Conservation (phyloP, 2,329 filamentous ascomycete genomes). For the Hirsutella minnesotensis region DNA sequence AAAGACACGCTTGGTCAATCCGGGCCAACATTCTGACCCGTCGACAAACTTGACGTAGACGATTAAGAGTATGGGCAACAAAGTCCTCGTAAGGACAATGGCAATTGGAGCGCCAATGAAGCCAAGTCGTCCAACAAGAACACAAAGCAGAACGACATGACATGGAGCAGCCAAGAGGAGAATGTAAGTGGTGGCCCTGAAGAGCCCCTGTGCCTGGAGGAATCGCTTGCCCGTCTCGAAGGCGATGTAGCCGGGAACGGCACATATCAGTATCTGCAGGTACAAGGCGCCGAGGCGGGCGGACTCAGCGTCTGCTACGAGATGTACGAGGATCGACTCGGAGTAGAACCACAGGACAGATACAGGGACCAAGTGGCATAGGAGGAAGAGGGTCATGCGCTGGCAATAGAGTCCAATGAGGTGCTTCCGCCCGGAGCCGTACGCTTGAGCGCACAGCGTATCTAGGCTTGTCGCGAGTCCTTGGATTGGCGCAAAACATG, state of each 20-base stretch:
- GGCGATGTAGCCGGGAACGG: conserved; percentile 59
- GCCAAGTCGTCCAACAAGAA: conserved; percentile 56
- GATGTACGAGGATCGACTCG: conserved; percentile 42
- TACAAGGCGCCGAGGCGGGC: conserved; percentile 59
- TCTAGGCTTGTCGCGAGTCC: conserved; percentile 78
- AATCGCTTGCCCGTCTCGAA: conserved; percentile 71
- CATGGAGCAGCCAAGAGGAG: conserved; percentile 61
- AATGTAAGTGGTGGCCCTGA: conserved; percentile 63
- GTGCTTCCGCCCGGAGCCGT: conserved; percentile 75
- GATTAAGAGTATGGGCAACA: conserved; percentile 61
- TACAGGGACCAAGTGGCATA: conserved; percentile 59
- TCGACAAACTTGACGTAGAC: conserved; percentile 61
- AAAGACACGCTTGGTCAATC: conserved; percentile 55
- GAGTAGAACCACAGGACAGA: conserved; percentile 56
- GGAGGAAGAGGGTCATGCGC: conserved; percentile 65
- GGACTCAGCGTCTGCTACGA: conserved; percentile 34
- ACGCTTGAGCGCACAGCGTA: conserved; percentile 83
- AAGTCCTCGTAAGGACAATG: conserved; percentile 61
- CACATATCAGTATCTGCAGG: conserved; percentile 54
- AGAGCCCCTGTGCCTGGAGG: conserved; percentile 68
- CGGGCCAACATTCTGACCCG: conserved; percentile 69
- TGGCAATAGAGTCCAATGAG: conserved; percentile 75
- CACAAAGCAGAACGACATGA: conserved; percentile 62
- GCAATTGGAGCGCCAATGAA: conserved; percentile 69
- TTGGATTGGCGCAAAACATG: conserved; percentile 62